A percentile compares a stretch with the other conserved stretches of the same genome.
These are phyloP conservation scores for Psidium friedrichsthalianum DNA, from an alignment of 345 rosid genomes.

Conservation along the genomic window DNA sequence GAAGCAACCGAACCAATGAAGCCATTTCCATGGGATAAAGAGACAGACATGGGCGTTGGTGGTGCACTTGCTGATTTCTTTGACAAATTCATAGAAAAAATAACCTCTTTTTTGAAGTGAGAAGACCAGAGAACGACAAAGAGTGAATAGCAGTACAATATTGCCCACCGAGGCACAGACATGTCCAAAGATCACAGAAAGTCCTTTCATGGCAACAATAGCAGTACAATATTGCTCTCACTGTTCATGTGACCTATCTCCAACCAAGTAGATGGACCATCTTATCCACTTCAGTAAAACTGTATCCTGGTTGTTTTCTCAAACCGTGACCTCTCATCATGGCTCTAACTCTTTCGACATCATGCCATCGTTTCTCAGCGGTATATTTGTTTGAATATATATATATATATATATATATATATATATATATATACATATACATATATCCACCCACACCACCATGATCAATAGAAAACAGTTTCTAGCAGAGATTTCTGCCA, in stretches of 20 bases:
- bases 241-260: slow-evolving; percentile 12
- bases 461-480: slow-evolving; percentile 1
- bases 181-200: background rate
- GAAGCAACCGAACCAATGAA: slow-evolving; percentile 46
- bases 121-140: background rate
- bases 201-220: background rate
- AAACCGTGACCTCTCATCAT: slow-evolving; percentile 8
- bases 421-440: slow-evolving; percentile 4
- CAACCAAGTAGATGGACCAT: slow-evolving; percentile 5
- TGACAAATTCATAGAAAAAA: slow-evolving; percentile 13
- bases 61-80: slow-evolving; percentile 19
- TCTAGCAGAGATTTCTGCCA: slow-evolving; percentile 11
- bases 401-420: slow-evolving; percentile 2
- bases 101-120: slow-evolving; percentile 25
- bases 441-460: slow-evolving; percentile 12
- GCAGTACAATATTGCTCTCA: too few relatives aligned
- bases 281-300: slow-evolving; percentile 13
- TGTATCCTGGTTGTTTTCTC: slow-evolving; percentile 7
- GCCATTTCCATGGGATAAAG: slow-evolving; percentile 59
- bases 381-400: slow-evolving; percentile 14
- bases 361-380: slow-evolving; percentile 14
- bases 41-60: slow-evolving; percentile 51
- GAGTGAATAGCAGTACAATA: background rate
- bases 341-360: slow-evolving; percentile 13
- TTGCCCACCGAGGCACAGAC: background rate